A percentile compares a stretch with the other conserved stretches of the same genome.
Conservation (phyloP, 129 eudicot species). For the Helianthus tuberosus region DNA sequence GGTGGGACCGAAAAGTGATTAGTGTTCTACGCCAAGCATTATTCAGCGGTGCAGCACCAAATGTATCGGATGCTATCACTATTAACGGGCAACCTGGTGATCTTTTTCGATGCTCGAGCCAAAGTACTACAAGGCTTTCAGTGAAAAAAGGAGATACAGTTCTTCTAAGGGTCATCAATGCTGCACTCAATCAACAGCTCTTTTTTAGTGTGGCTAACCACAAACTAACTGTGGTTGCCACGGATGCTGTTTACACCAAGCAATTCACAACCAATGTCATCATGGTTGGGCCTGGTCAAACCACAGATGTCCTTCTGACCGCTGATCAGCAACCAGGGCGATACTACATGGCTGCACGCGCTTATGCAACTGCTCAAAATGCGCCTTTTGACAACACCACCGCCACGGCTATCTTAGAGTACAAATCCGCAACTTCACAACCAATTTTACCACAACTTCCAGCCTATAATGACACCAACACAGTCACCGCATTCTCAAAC, state of each 20-base stretch:
- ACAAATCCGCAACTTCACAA: slow-evolving; percentile 46
- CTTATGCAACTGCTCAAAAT: slow-evolving; percentile 61
- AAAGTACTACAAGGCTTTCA: slow-evolving; percentile 50
- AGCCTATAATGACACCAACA: slow-evolving; percentile 66
- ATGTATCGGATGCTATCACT: slow-evolving; percentile 75
- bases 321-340: slow-evolving; percentile 72
- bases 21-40: slow-evolving; percentile 57
- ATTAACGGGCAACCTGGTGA: slow-evolving; percentile 93
- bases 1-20: slow-evolving; percentile 82
- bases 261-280: slow-evolving; percentile 61
- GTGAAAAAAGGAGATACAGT: slow-evolving; percentile 70
- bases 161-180: slow-evolving; percentile 81
- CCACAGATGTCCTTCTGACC: slow-evolving; percentile 73
- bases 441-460: slow-evolving; percentile 71
- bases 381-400: slow-evolving; percentile 84
- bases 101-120: slow-evolving; percentile 70
- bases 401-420: slow-evolving; percentile 74
- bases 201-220: slow-evolving; percentile 84
- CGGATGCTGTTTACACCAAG: slow-evolving; percentile 74
- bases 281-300: slow-evolving; percentile 88
- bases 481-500: slow-evolving; percentile 57
- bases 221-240: slow-evolving; percentile 67
- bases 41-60: slow-evolving; percentile 71
- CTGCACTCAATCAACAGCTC: slow-evolving; percentile 93
- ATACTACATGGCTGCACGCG: slow-evolving; percentile 90